Conservation (phyloP, 345 rosid genomes). For the Boechera divaricarpa region DNA sequence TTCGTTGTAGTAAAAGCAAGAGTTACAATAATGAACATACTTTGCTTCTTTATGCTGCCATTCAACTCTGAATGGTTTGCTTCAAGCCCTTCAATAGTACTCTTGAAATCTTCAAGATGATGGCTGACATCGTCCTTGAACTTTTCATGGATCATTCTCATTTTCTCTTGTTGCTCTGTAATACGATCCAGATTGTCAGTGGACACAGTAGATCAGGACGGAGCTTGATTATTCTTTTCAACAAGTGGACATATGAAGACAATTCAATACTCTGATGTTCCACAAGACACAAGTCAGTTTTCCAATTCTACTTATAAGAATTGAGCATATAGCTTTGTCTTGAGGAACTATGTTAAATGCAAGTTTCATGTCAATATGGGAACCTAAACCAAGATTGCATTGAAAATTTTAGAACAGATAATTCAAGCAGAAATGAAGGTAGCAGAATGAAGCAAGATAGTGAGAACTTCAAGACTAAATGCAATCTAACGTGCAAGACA, state of each 20-base stretch:
- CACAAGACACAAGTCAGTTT: constrained; percentile 12
- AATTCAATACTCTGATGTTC: constrained; percentile 22
- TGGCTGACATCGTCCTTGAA: constrained; percentile 66
- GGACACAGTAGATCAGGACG: constrained; percentile 13
- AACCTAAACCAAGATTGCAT: constrained; percentile 12
- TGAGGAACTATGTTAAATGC: background rate
- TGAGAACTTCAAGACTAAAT: constrained; percentile 2
- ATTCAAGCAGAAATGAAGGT: constrained; percentile 10
- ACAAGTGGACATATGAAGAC: background rate
- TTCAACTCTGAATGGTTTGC: constrained; percentile 66
- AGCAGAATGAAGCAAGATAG: constrained; percentile 17
- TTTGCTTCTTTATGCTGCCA: constrained; percentile 75
- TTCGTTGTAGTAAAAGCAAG: constrained; percentile 12
- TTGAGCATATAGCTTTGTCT: constrained; percentile 3
- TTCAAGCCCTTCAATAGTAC: constrained; percentile 65
- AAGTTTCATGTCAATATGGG: constrained; percentile 14
- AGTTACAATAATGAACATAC: constrained; percentile 52
- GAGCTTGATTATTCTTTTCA: background rate
- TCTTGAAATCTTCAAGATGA: constrained; percentile 66
- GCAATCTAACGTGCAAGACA: background rate
- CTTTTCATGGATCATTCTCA: constrained; percentile 67
- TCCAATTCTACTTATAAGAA: background rate
- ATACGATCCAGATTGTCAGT: constrained; percentile 26
- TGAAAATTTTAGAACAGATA: constrained; percentile 8
- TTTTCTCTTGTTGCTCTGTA: constrained; percentile 76